Percentiles rank a stretch among this genome's conserved stretches.
These are phyloP conservation scores for Candida verbasci DNA, from an alignment of 805 yeast genomes.

Conservation along the genomic window DNA sequence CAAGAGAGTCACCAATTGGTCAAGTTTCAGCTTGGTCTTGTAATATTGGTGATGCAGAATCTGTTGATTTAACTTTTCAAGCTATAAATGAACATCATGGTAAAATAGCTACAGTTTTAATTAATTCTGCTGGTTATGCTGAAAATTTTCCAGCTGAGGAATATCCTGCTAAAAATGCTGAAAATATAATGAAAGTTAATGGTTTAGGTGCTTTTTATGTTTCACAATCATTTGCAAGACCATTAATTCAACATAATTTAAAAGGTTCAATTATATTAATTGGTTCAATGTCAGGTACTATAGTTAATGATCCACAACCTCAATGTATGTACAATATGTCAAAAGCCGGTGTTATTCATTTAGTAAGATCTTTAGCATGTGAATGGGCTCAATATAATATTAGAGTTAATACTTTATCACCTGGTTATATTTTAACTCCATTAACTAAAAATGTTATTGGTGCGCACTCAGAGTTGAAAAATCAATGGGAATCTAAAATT, in stretches of 20 bases:
- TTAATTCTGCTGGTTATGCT: constrained; percentile 83
- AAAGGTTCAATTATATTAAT: constrained; percentile 62
- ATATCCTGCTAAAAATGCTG: constrained; percentile 69
- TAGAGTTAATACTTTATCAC: constrained; percentile 73
- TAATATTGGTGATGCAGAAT: constrained; percentile 61
- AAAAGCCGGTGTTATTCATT: constrained; percentile 81
- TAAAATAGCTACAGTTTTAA: constrained; percentile 57
- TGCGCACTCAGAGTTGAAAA: constrained; percentile 58
- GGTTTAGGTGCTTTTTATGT: constrained; percentile 71
- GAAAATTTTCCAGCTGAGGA: constrained; percentile 76
- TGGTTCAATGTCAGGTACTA: constrained; percentile 78
- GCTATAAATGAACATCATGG: constrained; percentile 56
- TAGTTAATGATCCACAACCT: constrained; percentile 76
- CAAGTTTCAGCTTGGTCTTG: constrained; percentile 63
- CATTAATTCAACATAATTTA: constrained; percentile 52
- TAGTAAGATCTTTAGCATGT: constrained; percentile 69
- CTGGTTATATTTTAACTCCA: constrained; percentile 79
- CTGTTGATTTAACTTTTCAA: constrained; percentile 52
- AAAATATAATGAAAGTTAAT: constrained; percentile 64
- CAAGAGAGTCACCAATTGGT: constrained; percentile 28
- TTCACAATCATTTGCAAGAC: constrained; percentile 68
- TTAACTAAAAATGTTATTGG: constrained; percentile 67
- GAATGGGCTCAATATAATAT: constrained; percentile 79
- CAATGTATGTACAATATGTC: constrained; percentile 81
- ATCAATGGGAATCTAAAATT: constrained; percentile 65